Base-by-base conservation (phyloP, 148 eudicot genomes). In the Rhododendron williamsianum region DNA sequence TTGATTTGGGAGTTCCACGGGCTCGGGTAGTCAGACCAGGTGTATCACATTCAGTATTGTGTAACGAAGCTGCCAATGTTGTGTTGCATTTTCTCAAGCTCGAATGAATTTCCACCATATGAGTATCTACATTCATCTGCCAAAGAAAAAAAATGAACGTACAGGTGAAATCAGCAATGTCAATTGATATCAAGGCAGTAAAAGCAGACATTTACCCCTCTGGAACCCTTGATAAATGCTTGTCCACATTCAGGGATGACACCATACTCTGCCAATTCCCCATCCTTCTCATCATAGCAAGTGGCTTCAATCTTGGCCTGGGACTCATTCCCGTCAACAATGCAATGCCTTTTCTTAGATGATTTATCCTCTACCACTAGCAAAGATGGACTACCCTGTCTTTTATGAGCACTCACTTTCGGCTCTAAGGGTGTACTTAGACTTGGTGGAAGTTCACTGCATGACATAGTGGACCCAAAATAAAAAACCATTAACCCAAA, bases 1-100 rank as follows among this genome's bases (percentile, higher is more conserved):
- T 76, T 73, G 98, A 94, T 86, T 90, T 89, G 30, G 99, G 99
- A 87, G 98, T 97, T 90, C 86, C 95, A 85, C 87, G 91, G 51
- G 90, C 85, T 86, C 86, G 86, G 9, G 84, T 72, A 76, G 72
- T 90, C 56, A 12, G 83, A 76, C 86, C 90, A 90, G 99, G 98
- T 60, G 99, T 97, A 69, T 86, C 89, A 84, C 84, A 91, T 83
- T 81, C 89, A 51, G 86, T 45, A 81, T 35, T 81, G 69, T 35
- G 13, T 51, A 72, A 23, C 43, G 65, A 73, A 41, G 85, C 49
- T 35, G 83, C 67, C 41, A 89, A 84, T 81, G 88, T 51, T 67
- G 77, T 86, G 89, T 73, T 91, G 90, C 99, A 95, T 91, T 91
- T 95, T 87, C 91, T 92, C 90, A 97, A 89, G 89, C 94, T 88